phyloP scores from a whole-genome alignment of 225 moss, liverwort and hornwort species.

The Ulota crispa region DNA sequence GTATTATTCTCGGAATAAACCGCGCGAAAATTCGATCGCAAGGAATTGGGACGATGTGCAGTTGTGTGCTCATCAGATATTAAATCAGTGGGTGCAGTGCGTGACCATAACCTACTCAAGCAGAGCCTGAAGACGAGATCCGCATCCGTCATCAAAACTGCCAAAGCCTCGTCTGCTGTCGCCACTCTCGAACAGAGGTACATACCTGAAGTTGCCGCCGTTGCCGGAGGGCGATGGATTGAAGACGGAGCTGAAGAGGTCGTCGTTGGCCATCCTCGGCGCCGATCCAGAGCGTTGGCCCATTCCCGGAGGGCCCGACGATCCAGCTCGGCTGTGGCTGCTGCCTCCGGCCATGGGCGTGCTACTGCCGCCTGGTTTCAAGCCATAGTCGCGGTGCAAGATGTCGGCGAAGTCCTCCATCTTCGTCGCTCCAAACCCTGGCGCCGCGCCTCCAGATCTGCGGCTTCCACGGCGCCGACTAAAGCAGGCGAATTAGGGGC shows the following conservation, averaged over 20 bases:
- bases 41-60: neutral
- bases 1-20: neutral
- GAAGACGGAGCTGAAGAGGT: constrained; percentile 42
- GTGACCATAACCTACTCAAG: neutral
- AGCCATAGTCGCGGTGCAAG: constrained; percentile 92
- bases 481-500: too few relatives aligned
- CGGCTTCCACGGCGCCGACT: too few relatives aligned
- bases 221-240: constrained; percentile 21
- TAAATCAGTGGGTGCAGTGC: neutral
- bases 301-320: constrained; percentile 36
- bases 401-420: constrained; percentile 98
- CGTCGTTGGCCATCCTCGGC: constrained; percentile 51
- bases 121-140: neutral
- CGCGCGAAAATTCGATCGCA: neutral
- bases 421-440: constrained; percentile 13
- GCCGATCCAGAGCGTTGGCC: constrained; percentile 50
- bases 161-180: too few relatives aligned
- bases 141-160: neutral
- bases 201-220: constrained; percentile 32
- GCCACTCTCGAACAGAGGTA: neutral
- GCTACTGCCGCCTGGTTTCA: constrained; percentile 92
- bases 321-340: constrained; percentile 52
- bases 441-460: too few relatives aligned
- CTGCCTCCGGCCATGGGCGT: constrained; percentile 75
- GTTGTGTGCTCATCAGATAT: neutral